Base-by-base conservation (phyloP, 2,329 filamentous ascomycete species). In the Sporothrix curviconia region DNA sequence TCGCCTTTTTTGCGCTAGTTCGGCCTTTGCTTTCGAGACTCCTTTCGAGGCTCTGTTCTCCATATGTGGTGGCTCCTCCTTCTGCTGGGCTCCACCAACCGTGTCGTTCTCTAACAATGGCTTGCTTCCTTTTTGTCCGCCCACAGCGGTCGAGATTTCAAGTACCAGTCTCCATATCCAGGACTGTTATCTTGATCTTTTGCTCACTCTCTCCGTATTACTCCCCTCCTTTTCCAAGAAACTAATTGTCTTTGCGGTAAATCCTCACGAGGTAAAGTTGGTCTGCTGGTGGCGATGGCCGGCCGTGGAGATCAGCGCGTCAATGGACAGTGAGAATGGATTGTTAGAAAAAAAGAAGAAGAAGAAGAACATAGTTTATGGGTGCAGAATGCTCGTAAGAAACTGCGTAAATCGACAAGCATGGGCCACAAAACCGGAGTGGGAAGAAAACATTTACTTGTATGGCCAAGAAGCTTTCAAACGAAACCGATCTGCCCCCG, bases 301-400 rank as follows among this genome's bases (percentile, higher is more conserved):
- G n/a, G 37, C 37, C n/a, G 6, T 25, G 34, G 34, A 37, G 30
- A 56, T 42, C 30, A 56, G n/a, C 11, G 9, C n/a, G n/a, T n/a
- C n/a, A n/a, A n/a, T n/a, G n/a, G n/a, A n/a, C n/a, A n/a, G n/a
- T n/a, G n/a, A n/a, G n/a, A n/a, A n/a, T n/a, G n/a, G n/a, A n/a
- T n/a, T n/a, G n/a, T n/a, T n/a, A n/a, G n/a, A n/a, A n/a, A n/a
- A n/a, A n/a, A n/a, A n/a, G n/a, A n/a, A n/a, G n/a, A n/a, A n/a
- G n/a, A n/a, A n/a, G n/a, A n/a, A n/a, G n/a, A n/a, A n/a, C n/a
- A n/a, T n/a, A n/a, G n/a, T n/a, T n/a, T n/a, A n/a, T n/a, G n/a
- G n/a, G n/a, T 30, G 57, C 57, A 55, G 55, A 56, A 60, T 60
- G 34, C 46, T 44, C 56, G 50, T 47, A 56, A 56, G 56, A 59